Evolutionary conservation across 169 alveolate genomes (phyloP), one percentile per base, ranked within the genome.

Genomic region (Plasmodium ovale): DNA sequence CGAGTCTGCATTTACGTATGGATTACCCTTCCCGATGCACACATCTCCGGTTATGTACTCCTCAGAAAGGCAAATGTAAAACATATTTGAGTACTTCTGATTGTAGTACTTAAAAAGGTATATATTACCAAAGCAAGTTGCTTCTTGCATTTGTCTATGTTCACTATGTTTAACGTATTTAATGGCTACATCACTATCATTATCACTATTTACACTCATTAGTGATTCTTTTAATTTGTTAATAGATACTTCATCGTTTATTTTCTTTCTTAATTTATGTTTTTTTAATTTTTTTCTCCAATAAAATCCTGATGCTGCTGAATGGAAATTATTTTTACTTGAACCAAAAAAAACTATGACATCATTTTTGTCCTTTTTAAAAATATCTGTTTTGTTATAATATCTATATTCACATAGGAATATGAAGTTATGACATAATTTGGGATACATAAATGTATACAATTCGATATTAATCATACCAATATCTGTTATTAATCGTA

Each of bases 241-340:
- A 39, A 82, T 27, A 14, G 7, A 42, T 19, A 0, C 51, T 82
- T 82, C 90, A 29, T 64, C 84, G 25, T 82, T 68, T 65, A 82
- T 60, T 42, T 82, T 82, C 16, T 67, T 82, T 33, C 89, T 42
- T 58, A 82, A 54, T 51, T 67, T 82, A 14, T 67, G 1, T 42
- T 82, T 82, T 82, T 82, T 82, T 37, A 82, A 49, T 67, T 82
- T 82, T 68, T 82, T 82, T 25, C 84, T 82, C 90, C 90, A 82
- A 51, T 82, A 82, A 67, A 82, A 82, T 65, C 90, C 90, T 19
- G 90, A 82, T 35, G 85, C 85, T 29, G 90, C 90, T 9, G 56
- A 53, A 53, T 82, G 90, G 58, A 35, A 33, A 65, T 82, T 82
- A 29, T 58, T 68, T 68, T 82, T 82, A 67, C 65, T 6, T 21